Percentiles rank a stretch among this genome's conserved stretches.
These are phyloP conservation scores for Leccinum arenicola DNA, from an alignment of 768 basidiomycete genomes.

Conservation along the genomic window DNA sequence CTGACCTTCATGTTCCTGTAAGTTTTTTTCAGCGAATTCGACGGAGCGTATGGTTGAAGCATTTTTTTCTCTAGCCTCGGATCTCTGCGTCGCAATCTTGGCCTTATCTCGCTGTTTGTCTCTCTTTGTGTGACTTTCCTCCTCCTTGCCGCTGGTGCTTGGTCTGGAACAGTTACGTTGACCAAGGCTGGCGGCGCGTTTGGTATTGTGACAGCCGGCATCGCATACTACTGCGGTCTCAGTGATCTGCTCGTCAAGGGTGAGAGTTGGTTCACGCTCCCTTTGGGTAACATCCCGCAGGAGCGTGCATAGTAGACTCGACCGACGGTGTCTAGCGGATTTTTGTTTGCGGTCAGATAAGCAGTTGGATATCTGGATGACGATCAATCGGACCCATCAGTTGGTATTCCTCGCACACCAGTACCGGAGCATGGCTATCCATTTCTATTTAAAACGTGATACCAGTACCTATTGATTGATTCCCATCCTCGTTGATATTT, in stretches of 20 bases:
- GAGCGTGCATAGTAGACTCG: background rate
- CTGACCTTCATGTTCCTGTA: conserved; percentile 70
- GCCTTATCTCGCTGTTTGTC: conserved; percentile 48
- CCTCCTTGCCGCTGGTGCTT: conserved; percentile 41
- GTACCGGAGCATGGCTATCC: background rate
- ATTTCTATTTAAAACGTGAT: conserved; percentile 1
- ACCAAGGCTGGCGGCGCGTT: conserved; percentile 43
- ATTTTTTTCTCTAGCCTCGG: conserved; percentile 37
- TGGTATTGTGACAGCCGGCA: conserved; percentile 44
- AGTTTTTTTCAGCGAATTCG: conserved; percentile 14
- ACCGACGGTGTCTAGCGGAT: background rate
- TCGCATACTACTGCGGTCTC: conserved; percentile 47
- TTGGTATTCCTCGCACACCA: background rate
- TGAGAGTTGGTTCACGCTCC: conserved; percentile 40
- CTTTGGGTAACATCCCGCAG: conserved; percentile 32
- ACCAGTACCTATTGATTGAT: background rate
- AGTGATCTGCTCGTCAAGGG: conserved; percentile 39
- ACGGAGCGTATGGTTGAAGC: background rate
- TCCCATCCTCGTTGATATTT: background rate
- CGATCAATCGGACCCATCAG: background rate
- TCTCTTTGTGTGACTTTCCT: conserved; percentile 55
- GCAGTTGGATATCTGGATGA: background rate
- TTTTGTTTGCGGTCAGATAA: conserved; percentile 6
- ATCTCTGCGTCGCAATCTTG: conserved; percentile 48
- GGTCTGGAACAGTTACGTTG: conserved; percentile 21